Percentiles rank a stretch among this genome's conserved stretches.
phyloP scores from a whole-genome alignment of 2,329 filamentous ascomycete genomes.

The Venturia asperata region DNA sequence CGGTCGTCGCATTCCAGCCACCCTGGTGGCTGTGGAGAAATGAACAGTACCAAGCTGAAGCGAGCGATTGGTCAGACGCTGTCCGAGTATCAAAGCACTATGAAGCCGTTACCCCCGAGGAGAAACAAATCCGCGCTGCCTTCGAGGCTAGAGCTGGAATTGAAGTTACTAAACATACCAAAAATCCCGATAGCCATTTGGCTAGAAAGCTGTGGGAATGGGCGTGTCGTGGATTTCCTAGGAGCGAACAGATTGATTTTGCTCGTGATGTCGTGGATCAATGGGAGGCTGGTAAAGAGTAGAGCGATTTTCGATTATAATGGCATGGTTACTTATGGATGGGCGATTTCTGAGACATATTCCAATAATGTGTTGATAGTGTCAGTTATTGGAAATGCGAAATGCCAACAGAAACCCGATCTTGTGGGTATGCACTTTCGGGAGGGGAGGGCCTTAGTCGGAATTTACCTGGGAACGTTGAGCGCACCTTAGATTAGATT shows the following conservation, averaged over 20 bases:
- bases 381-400: too few relatives aligned
- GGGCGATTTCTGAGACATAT: too few relatives aligned
- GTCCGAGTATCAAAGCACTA: not conserved
- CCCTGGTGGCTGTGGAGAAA: conserved; percentile 25
- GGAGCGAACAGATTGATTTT: not conserved
- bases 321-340: too few relatives aligned
- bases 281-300: not conserved
- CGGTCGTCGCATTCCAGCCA: conserved; percentile 22
- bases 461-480: too few relatives aligned
- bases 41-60: conserved; percentile 17
- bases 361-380: too few relatives aligned
- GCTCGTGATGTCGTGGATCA: not conserved
- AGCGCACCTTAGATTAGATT: too few relatives aligned
- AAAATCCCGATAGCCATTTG: not conserved
- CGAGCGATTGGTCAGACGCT: not conserved
- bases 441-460: too few relatives aligned
- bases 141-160: not conserved
- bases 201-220: not conserved
- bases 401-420: too few relatives aligned
- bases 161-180: not conserved
- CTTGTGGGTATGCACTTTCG: too few relatives aligned
- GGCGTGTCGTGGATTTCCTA: not conserved
- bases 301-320: too few relatives aligned
- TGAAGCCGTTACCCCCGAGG: not conserved
- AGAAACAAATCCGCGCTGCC: not conserved